These are phyloP conservation scores for Hypoxylon sp. DNA, from an alignment of 2,329 filamentous ascomycete species.

Conservation along the genomic window DNA sequence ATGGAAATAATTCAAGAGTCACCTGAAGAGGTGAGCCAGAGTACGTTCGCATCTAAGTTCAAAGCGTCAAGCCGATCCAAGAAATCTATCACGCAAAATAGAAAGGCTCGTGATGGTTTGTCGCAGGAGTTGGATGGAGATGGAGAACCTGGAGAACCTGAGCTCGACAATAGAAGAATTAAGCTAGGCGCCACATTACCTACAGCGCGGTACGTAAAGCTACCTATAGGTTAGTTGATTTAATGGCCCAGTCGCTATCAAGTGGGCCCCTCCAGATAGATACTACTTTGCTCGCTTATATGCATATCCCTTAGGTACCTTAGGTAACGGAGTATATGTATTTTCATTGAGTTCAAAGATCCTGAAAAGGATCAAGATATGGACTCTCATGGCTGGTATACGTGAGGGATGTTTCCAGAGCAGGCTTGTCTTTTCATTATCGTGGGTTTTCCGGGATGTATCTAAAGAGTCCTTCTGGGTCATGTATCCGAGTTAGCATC, in stretches of 20 bases:
- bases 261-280: no score
- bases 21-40: background rate
- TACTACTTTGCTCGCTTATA: background rate
- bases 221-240: no score
- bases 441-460: background rate
- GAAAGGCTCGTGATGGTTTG: background rate
- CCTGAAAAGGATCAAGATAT: no score
- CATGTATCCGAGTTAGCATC: background rate
- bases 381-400: no score
- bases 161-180: slow-evolving; percentile 1
- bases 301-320: background rate
- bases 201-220: background rate
- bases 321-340: no score
- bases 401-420: no score
- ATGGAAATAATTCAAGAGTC: background rate
- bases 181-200: background rate
- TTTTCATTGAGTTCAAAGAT: no score
- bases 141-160: no score
- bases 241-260: no score
- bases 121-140: background rate
- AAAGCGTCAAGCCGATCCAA: slow-evolving; percentile 7
- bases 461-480: background rate
- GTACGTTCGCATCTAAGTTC: background rate
- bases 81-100: slow-evolving; percentile 10
- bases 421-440: no score